Evolutionary conservation across 2,329 filamentous ascomycete genomes (phyloP), one percentile per base, ranked within the genome.

Genomic region (Cytospora chrysosperma): DNA sequence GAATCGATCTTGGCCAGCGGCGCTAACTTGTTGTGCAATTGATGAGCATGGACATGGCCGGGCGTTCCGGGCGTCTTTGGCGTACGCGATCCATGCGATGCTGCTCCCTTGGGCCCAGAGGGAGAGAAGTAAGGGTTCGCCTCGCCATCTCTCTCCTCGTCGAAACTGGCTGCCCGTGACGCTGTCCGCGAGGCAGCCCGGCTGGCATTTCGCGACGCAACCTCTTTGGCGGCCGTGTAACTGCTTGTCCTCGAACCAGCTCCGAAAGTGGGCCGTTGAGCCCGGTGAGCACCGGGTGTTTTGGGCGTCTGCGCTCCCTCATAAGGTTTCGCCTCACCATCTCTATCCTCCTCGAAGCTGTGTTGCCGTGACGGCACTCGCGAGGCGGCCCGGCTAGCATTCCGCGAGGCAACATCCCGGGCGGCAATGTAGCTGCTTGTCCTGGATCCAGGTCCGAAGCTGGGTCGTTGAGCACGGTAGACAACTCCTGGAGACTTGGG

Each of bases 1-100:
- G 60, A 63, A 12, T 66, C 60, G 17, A 66, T 66, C 57, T 62
- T 62, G 17, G 57, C 64, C 37, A 66, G 57, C 12, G 53, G 58
- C 15, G 52, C 43, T 50, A 66, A 49, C 19, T 54, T 59, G 40
- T 55, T 53, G 37, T 66, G 61, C 15, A 66, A 57, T 28, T 66
- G 61, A 26, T 30, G 34, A n/a, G 62, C 61, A 19, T 64, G 64
- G 12, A 60, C 50, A n/a, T 65, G 47, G 4, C 34, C 37, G 10
- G 28, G 4, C 9, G 32, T 34, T 28, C 47, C 54, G 15, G 56
- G 50, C 13, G 61, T 50, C 21, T 53, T 56, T 24, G 60, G 61
- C 2, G 55, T 58, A 13, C 34, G 61, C 4, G 54, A 19, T 8
- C 58, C 58, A 26, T 49, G 27, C 5, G 47, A 28, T n/a, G 49